These are phyloP conservation scores for Penicillium griseofulvum DNA, from an alignment of 2,329 filamentous ascomycete genomes.

Conservation along the genomic window DNA sequence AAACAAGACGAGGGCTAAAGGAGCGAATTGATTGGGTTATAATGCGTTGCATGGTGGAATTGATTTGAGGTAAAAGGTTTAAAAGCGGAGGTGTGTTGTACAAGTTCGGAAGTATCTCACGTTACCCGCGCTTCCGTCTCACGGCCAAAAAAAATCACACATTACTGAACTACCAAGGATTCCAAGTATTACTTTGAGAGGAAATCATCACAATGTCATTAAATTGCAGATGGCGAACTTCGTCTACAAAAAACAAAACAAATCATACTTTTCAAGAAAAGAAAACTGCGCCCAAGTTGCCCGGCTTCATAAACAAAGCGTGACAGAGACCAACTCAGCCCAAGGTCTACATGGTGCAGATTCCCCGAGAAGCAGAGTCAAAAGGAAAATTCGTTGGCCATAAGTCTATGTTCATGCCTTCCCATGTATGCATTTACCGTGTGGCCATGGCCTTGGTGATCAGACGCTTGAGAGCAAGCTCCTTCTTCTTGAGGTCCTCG, in stretches of 20 bases:
- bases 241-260: conserved; percentile 26
- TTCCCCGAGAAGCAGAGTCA: conserved; percentile 12
- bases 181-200: conserved; percentile 5
- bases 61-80: neutral
- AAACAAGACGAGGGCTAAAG: neutral
- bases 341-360: conserved; percentile 24
- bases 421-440: conserved; percentile 58
- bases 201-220: conserved; percentile 32
- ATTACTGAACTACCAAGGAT: neutral
- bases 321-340: conserved; percentile 23
- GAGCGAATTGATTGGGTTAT: conserved; percentile 4
- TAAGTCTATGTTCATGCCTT: conserved; percentile 27
- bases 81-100: neutral
- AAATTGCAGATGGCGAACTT: conserved; percentile 32
- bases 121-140: neutral
- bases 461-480: conserved; percentile 93
- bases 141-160: neutral
- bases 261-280: conserved; percentile 31
- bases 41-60: conserved; percentile 17
- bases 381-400: conserved; percentile 20
- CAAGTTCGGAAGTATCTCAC: neutral
- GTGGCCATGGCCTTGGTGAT: conserved; percentile 98
- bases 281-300: conserved; percentile 27
- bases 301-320: conserved; percentile 28
- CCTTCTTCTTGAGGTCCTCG: conserved; percentile 99